Evolutionary conservation across 257 asterid genomes (phyloP), one percentile per base, ranked within the genome.

Genomic region (Capsicum chinense): DNA sequence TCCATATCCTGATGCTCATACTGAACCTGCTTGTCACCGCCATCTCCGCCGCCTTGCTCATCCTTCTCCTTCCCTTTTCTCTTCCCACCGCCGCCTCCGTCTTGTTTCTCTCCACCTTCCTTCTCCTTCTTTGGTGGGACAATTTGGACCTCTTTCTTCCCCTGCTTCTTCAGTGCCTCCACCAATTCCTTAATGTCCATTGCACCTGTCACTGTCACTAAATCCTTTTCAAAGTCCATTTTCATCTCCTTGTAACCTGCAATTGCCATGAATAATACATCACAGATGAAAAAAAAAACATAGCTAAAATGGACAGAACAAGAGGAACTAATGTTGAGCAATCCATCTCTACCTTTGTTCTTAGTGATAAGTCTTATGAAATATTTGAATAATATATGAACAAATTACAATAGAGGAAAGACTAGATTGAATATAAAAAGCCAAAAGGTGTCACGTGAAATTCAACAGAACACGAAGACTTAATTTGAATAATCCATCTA

Each of bases 121-220:
- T 89, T 92, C 90, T 93, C 97, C 85, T 89, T 92, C 90, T 91
- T 93, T 0, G 91, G 89, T 5, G 94, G 97, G n/a, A 92, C 85
- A 5, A 92, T 88, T 17, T 89, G 90, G 2, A 94, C 97, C 4
- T 90, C 89, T 82, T 85, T 91, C 86, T 92, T 94, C 66, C 92
- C 59, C 74, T 87, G 93, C 88, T 90, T 94, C 91, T 91, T 92
- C 47, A 95, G 85, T 74, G 58, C 47, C 71, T 87, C 93, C 6
- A 89, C 95, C 83, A 95, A 69, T 5, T 91, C 95, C 83, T 91
- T 91, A 94, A 92, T 90, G 88, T 94, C 99, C 83, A 95, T 90
- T 48, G 98, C 87, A 47, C 99, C 99, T 16, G 89, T 94, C 68
- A 94, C 97, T 10, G 92, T 94, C 58, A 95, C 93, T 81, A 86